Conservation (phyloP, 768 basidiomycete species). For the Hypholoma sublateritium region DNA sequence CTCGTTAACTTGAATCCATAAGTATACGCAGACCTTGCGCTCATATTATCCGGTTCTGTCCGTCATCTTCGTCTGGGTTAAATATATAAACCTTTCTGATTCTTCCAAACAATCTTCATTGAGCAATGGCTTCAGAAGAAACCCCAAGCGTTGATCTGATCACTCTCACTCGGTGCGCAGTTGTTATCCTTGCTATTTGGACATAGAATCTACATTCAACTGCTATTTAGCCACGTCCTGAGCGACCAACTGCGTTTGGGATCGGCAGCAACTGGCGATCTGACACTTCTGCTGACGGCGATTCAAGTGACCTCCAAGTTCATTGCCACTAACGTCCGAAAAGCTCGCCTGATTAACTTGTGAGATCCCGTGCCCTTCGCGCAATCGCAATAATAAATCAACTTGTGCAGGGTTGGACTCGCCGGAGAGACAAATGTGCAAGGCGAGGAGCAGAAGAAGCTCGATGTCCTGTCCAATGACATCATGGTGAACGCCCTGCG, state of each 20-base stretch:
- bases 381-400: slow-evolving; percentile 3
- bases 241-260: slow-evolving; percentile 84
- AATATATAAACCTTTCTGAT: slow-evolving; percentile 7
- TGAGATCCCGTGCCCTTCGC: slow-evolving; percentile 39
- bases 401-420: slow-evolving; percentile 76
- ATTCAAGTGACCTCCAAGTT: slow-evolving; percentile 97
- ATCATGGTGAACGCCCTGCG: slow-evolving; percentile 98
- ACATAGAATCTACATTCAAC: slow-evolving; percentile 3
- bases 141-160: slow-evolving; percentile 83
- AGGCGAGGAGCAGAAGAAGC: slow-evolving; percentile 99
- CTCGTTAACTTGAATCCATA: not conserved
- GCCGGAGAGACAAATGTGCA: slow-evolving; percentile 97
- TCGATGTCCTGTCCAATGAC: slow-evolving; percentile 96
- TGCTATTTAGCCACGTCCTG: slow-evolving; percentile 72
- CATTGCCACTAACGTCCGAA: slow-evolving; percentile 97
- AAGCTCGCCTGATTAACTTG: slow-evolving; percentile 97
- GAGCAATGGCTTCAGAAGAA: slow-evolving; percentile 55
- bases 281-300: slow-evolving; percentile 91
- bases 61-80: slow-evolving; percentile 14
- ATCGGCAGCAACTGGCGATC: slow-evolving; percentile 83
- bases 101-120: slow-evolving; percentile 22
- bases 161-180: slow-evolving; percentile 84
- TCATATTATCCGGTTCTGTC: slow-evolving; percentile 25
- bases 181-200: slow-evolving; percentile 2
- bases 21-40: not conserved